Conservation (phyloP, 345 rosid species). For the Eutrema yunnanense region DNA sequence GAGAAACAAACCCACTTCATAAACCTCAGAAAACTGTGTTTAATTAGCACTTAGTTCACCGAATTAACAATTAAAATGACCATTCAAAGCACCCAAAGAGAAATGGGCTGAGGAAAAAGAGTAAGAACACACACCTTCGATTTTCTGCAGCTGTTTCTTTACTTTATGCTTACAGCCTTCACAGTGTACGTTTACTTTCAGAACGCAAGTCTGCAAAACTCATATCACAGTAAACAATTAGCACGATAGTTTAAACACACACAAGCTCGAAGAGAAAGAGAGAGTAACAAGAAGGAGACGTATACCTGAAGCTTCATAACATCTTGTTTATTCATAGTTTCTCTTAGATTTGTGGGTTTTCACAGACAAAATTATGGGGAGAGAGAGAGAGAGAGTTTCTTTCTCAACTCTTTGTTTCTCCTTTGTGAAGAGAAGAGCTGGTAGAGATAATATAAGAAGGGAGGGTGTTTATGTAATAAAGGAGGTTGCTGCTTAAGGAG, state of each 20-base stretch:
- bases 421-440: constrained; percentile 5
- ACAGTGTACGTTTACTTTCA: constrained; percentile 85
- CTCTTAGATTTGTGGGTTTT: constrained; percentile 6
- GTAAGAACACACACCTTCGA: constrained; percentile 49
- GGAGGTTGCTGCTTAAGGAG: constrained; percentile 28
- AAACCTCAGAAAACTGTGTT: neutral
- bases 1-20: neutral
- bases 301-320: constrained; percentile 73
- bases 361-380: neutral
- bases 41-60: neutral
- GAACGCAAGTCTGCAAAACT: constrained; percentile 67
- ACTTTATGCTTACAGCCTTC: constrained; percentile 92
- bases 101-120: neutral
- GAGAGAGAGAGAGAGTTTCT: neutral
- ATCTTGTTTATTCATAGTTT: constrained; percentile 67
- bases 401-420: neutral
- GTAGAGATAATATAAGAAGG: constrained; percentile 6
- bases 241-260: neutral
- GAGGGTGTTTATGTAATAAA: constrained; percentile 27
- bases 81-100: neutral
- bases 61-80: neutral
- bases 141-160: constrained; percentile 67
- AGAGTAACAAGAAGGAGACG: neutral
- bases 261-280: neutral
- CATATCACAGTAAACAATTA: neutral